Evolutionary conservation across 2,329 filamentous ascomycete genomes (phyloP).

Genomic region (Pseudopyrenochaeta lycopersici): DNA sequence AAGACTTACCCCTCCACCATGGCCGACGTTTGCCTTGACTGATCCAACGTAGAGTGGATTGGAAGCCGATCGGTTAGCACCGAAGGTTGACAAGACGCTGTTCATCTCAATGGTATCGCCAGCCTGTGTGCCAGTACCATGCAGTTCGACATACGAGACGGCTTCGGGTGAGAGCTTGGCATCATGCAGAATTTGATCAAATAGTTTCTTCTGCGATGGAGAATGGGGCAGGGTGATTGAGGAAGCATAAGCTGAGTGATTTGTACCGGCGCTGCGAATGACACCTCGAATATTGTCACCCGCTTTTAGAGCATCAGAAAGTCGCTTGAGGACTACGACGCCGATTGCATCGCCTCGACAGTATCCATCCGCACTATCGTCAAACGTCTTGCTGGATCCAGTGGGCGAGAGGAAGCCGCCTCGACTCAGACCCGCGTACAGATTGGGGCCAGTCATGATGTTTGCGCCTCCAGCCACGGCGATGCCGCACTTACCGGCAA

Average conservation of each 20-base stretch:
- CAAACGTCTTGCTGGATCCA: too few species aligned
- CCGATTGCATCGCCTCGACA: too few species aligned
- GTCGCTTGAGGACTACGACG: slow-evolving; percentile 35
- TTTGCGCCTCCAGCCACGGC: slow-evolving; percentile 34
- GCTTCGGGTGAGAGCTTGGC: slow-evolving; percentile 47
- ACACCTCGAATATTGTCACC: slow-evolving; percentile 40
- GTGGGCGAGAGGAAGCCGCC: too few species aligned
- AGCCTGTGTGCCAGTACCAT: slow-evolving; percentile 42
- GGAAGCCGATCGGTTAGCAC: slow-evolving; percentile 45
- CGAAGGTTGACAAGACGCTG: slow-evolving; percentile 21
- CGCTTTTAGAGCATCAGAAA: slow-evolving; percentile 33
- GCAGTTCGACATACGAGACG: slow-evolving; percentile 38
- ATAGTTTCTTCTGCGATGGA: slow-evolving; percentile 24
- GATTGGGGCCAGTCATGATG: slow-evolving; percentile 11
- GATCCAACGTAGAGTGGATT: too few species aligned
- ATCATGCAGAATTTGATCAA: slow-evolving; percentile 24
- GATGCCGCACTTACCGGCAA: slow-evolving; percentile 32
- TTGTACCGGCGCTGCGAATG: slow-evolving; percentile 37
- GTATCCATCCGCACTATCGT: too few species aligned
- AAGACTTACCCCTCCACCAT: too few species aligned
- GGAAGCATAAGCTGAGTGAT: slow-evolving; percentile 40
- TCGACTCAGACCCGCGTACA: too few species aligned
- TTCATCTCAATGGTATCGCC: slow-evolving; percentile 34
- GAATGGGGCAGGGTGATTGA: slow-evolving; percentile 36
- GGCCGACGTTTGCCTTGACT: too few species aligned